phyloP scores from a whole-genome alignment of 192 early-diverging fungal genomes.

The Podila verticillata region DNA sequence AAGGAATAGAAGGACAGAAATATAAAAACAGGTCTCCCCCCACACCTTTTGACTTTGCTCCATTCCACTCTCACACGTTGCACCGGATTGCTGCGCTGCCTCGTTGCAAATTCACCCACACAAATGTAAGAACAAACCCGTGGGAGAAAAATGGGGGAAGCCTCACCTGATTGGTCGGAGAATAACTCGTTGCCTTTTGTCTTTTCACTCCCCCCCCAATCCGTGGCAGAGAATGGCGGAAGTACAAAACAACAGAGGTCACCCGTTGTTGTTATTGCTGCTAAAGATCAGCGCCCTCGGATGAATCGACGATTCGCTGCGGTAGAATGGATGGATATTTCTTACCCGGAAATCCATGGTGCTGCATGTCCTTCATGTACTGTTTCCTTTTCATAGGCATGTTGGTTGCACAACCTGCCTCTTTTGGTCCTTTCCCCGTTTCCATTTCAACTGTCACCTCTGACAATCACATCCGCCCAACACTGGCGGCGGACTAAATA shows the following conservation, averaged over 20 bases:
- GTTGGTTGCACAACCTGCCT: not conserved
- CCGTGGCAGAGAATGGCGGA: too few species aligned
- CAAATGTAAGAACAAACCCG: not conserved
- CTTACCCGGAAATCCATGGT: not conserved
- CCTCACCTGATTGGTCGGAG: conserved; percentile 5
- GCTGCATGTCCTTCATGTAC: not conserved
- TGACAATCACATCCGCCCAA: too few species aligned
- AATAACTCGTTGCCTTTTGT: not conserved
- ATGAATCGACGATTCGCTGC: too few species aligned
- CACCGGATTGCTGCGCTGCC: conserved; percentile 7
- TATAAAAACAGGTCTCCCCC: not conserved
- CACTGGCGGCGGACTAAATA: too few species aligned
- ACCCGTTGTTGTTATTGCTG: too few species aligned
- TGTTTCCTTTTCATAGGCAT: not conserved
- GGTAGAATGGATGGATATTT: not conserved
- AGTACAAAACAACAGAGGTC: too few species aligned
- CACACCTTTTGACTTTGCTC: too few species aligned
- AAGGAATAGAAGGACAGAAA: conserved; percentile 1
- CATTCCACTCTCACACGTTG: not conserved
- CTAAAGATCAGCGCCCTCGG: too few species aligned
- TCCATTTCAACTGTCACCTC: too few species aligned
- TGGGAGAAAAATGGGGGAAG: conserved; percentile 36
- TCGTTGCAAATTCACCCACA: not conserved
- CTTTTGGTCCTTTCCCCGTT: too few species aligned
- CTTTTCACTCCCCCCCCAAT: not conserved